These are phyloP conservation scores for Didymellaceae sp. DNA, from an alignment of 2,329 filamentous ascomycete genomes.

Conservation along the genomic window DNA sequence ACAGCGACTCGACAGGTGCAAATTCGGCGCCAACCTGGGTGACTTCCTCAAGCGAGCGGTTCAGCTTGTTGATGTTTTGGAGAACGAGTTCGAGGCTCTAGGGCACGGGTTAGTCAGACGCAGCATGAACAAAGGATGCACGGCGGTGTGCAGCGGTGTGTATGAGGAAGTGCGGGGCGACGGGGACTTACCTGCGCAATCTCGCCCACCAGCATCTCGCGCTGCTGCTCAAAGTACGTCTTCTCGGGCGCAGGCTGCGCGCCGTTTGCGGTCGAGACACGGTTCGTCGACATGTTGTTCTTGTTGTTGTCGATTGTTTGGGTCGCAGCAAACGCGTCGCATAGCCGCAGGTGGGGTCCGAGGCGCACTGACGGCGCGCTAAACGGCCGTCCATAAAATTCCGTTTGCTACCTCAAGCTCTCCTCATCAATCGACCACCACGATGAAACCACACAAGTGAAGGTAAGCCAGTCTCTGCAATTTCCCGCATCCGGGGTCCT, in stretches of 20 bases:
- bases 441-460: slow-evolving; percentile 47
- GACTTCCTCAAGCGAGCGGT: slow-evolving; percentile 88
- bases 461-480: slow-evolving; percentile 34
- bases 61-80: slow-evolving; percentile 94
- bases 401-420: slow-evolving; percentile 15
- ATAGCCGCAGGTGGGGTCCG: slow-evolving; percentile 8
- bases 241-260: slow-evolving; percentile 27
- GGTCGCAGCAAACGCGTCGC: slow-evolving; percentile 15
- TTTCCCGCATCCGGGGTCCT: slow-evolving; percentile 6
- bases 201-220: slow-evolving; percentile 72
- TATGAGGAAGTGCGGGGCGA: slow-evolving; percentile 10
- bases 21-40: slow-evolving; percentile 97
- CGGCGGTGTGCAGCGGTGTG: slow-evolving; percentile 41
- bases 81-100: slow-evolving; percentile 85
- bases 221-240: slow-evolving; percentile 77
- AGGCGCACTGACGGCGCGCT: slow-evolving; percentile 22
- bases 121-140: neutral
- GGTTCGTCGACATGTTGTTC: slow-evolving; percentile 32
- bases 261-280: slow-evolving; percentile 30
- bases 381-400: slow-evolving; percentile 25
- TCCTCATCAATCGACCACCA: slow-evolving; percentile 27
- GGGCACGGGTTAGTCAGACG: slow-evolving; percentile 4
- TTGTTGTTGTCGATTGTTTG: slow-evolving; percentile 18
- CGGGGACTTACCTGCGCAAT: slow-evolving; percentile 70
- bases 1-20: slow-evolving; percentile 92